A percentile compares a stretch with the other conserved stretches of the same genome.
These are phyloP conservation scores for Aspergillus avenaceus DNA, from an alignment of 495 filamentous ascomycete species.

Conservation along the genomic window DNA sequence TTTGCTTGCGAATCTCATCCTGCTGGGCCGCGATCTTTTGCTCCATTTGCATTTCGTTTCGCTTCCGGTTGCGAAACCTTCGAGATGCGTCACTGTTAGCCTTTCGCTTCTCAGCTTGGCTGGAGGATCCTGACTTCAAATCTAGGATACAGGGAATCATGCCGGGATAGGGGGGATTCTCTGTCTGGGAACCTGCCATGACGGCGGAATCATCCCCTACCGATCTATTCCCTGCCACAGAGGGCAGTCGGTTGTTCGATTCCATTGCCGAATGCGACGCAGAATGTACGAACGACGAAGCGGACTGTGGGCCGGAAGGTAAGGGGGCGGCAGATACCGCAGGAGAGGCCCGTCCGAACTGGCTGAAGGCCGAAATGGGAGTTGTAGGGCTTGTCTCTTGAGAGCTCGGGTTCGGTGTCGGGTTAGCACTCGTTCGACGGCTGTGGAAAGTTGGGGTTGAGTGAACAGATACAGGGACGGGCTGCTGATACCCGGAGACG, in stretches of 20 bases:
- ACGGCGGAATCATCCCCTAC: conserved; percentile 33
- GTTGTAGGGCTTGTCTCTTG: conserved; percentile 55
- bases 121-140: conserved; percentile 76
- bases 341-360: conserved; percentile 46
- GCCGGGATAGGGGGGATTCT: conserved; percentile 33
- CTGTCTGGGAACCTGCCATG: conserved; percentile 32
- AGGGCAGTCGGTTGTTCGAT: conserved; percentile 20
- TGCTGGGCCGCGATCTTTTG: conserved; percentile 54
- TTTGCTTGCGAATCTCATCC: conserved; percentile 53
- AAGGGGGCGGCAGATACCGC: conserved; percentile 24
- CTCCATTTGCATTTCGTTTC: conserved; percentile 76
- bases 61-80: conserved; percentile 84
- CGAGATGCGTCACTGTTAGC: conserved; percentile 92
- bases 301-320: conserved; percentile 18
- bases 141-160: conserved; percentile 63
- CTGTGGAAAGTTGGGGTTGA: conserved; percentile 39
- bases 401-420: conserved; percentile 38
- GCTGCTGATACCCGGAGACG: conserved; percentile 26
- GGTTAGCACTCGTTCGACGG: conserved; percentile 40
- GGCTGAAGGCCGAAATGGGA: conserved; percentile 47
- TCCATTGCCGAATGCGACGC: conserved; percentile 29
- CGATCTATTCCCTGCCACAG: conserved; percentile 23
- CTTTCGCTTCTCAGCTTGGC: conserved; percentile 85
- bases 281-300: conserved; percentile 11
- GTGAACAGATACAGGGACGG: conserved; percentile 30